A percentile compares a stretch with the other conserved stretches of the same genome.
Evolutionary conservation across 495 filamentous ascomycete genomes (phyloP).

Genomic region (Penicillium chermesinum): DNA sequence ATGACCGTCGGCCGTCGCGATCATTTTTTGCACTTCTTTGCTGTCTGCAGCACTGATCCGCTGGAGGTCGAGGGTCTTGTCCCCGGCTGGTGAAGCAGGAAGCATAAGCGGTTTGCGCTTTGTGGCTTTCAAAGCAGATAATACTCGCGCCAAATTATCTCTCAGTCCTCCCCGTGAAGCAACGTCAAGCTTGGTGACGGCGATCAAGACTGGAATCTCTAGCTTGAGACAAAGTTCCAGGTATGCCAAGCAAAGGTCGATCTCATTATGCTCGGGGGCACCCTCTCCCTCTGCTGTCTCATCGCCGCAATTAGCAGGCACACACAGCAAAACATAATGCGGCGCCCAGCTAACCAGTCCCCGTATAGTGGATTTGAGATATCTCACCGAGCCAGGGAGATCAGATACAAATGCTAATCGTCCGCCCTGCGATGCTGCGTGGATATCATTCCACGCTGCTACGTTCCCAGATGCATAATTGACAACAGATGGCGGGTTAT

Average conservation of each 20-base stretch:
- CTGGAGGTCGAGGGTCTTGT: conserved; percentile 30
- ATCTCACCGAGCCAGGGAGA: conserved; percentile 83
- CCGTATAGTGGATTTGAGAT: conserved; percentile 78
- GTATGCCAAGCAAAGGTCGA: conserved; percentile 72
- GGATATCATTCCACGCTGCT: conserved; percentile 91
- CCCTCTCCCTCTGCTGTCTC: conserved; percentile 43
- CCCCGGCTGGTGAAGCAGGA: conserved; percentile 37
- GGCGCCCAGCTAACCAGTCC: conserved; percentile 94
- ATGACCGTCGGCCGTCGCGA: conserved; percentile 37
- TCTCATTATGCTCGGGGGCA: conserved; percentile 47
- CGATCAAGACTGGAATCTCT: conserved; percentile 65
- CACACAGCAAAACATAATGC: conserved; percentile 85
- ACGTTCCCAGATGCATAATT: conserved; percentile 86
- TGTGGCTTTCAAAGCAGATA: conserved; percentile 71
- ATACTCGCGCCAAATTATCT: conserved; percentile 61
- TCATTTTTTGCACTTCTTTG: conserved; percentile 45
- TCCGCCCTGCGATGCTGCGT: conserved; percentile 63
- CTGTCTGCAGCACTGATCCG: conserved; percentile 39
- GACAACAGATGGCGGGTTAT: conserved; percentile 47
- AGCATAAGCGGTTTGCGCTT: conserved; percentile 70
- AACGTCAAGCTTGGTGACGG: conserved; percentile 88
- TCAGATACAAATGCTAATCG: conserved; percentile 84
- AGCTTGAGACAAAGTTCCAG: conserved; percentile 83
- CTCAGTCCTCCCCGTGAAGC: conserved; percentile 66
- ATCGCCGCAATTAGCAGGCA: conserved; percentile 72